phyloP scores from a whole-genome alignment of 805 yeast species.

The Candida golubevii region DNA sequence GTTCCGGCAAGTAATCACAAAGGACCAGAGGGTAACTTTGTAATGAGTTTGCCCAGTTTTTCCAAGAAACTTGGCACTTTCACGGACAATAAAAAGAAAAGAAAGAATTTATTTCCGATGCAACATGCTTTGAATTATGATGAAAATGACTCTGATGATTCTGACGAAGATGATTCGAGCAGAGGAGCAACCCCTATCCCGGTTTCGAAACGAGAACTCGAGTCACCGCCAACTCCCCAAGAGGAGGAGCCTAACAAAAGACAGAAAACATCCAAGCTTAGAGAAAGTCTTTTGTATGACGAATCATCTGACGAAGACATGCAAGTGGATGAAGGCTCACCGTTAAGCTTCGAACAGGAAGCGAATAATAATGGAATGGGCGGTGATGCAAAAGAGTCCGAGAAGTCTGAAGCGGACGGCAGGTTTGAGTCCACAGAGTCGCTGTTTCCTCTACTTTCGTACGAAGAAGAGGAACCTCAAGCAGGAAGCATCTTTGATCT shows the following conservation, averaged over 20 bases:
- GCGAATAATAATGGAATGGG: constrained; percentile 12
- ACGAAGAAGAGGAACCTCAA: constrained; percentile 36
- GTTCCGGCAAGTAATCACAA: background rate
- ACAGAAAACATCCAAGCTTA: constrained; percentile 22
- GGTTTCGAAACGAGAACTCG: constrained; percentile 27
- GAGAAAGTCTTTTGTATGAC: constrained; percentile 28
- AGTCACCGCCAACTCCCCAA: constrained; percentile 21
- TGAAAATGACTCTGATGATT: constrained; percentile 31
- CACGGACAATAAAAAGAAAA: constrained; percentile 26
- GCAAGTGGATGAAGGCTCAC: constrained; percentile 20
- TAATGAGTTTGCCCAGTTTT: constrained; percentile 30
- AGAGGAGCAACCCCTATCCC: constrained; percentile 34
- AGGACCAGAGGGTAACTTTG: constrained; percentile 4
- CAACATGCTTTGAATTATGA: constrained; percentile 50
- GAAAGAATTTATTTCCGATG: constrained; percentile 41
- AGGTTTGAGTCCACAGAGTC: constrained; percentile 48
- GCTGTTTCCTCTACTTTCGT: constrained; percentile 53
- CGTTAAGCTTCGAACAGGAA: constrained; percentile 16
- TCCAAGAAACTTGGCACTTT: constrained; percentile 25
- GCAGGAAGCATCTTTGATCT: constrained; percentile 36
- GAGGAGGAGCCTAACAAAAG: constrained; percentile 20
- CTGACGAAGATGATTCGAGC: constrained; percentile 34
- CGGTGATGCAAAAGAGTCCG: constrained; percentile 18
- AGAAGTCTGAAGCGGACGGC: constrained; percentile 26
- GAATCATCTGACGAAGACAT: constrained; percentile 30